These are phyloP conservation scores for Elsinoe ampelina DNA, from an alignment of 2,329 filamentous ascomycete genomes.

Conservation along the genomic window DNA sequence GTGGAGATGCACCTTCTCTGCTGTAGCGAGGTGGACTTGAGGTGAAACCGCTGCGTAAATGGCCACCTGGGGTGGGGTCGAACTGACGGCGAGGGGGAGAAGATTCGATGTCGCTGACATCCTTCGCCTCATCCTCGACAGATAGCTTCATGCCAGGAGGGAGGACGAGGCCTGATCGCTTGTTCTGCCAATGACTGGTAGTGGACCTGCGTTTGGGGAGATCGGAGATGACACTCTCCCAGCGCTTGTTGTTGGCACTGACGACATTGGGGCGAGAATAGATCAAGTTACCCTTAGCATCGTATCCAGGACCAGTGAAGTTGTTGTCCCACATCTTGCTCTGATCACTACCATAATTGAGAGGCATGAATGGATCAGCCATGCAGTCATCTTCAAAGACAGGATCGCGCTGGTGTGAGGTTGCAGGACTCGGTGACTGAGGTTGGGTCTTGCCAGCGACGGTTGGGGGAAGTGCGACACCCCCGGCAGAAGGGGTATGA, in stretches of 20 bases:
- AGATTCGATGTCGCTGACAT: background rate
- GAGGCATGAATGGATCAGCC: too few relatives aligned
- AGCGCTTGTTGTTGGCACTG: too few relatives aligned
- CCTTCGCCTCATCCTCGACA: background rate
- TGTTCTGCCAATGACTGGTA: background rate
- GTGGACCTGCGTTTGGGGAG: background rate
- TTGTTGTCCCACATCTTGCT: too few relatives aligned
- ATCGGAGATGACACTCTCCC: background rate
- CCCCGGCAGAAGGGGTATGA: background rate
- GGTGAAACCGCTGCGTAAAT: background rate
- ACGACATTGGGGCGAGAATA: too few relatives aligned
- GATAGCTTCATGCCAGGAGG: background rate
- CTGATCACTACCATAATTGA: too few relatives aligned
- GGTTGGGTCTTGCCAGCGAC: too few relatives aligned
- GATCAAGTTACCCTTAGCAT: too few relatives aligned
- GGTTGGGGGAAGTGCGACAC: background rate
- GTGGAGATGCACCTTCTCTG: background rate
- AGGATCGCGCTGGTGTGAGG: too few relatives aligned
- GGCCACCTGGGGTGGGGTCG: background rate
- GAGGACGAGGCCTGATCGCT: background rate
- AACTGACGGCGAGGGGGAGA: background rate
- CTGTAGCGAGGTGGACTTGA: background rate
- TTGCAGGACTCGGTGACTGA: too few relatives aligned
- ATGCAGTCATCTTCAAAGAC: too few relatives aligned
- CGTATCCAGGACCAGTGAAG: too few relatives aligned